phyloP scores from a whole-genome alignment of 1,139 yeast genomes.

The Blastobotrys raffinosifermentans region DNA sequence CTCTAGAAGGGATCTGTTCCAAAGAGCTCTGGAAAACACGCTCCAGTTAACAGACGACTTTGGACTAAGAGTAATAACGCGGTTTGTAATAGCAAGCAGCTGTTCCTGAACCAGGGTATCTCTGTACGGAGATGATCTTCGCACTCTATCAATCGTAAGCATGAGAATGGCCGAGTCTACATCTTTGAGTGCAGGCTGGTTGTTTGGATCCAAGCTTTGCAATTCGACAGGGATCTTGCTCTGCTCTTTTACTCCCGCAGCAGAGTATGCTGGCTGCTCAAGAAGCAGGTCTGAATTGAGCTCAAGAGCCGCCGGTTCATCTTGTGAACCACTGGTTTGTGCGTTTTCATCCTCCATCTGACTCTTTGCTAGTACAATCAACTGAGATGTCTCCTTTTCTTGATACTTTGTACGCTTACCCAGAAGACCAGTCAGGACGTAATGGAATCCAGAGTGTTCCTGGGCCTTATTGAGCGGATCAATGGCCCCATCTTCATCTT shows the following conservation, averaged over 20 bases:
- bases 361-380: conserved; percentile 74
- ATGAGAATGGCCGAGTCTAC: conserved; percentile 69
- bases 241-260: conserved; percentile 26
- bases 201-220: conserved; percentile 63
- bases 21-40: conserved; percentile 72
- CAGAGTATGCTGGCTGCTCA: conserved; percentile 57
- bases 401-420: conserved; percentile 88
- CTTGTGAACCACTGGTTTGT: background rate
- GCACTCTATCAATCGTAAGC: conserved; percentile 57
- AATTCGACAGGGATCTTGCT: conserved; percentile 50
- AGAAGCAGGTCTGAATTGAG: conserved; percentile 74
- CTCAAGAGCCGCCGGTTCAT: conserved; percentile 39
- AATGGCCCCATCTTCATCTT: conserved; percentile 57
- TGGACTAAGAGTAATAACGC: conserved; percentile 59
- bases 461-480: conserved; percentile 49
- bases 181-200: conserved; percentile 67
- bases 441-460: conserved; percentile 49
- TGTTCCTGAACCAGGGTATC: conserved; percentile 77
- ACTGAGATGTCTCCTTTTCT: conserved; percentile 58
- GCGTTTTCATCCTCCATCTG: conserved; percentile 28
- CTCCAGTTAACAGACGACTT: conserved; percentile 61
- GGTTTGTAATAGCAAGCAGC: conserved; percentile 61
- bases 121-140: conserved; percentile 65
- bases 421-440: conserved; percentile 77
- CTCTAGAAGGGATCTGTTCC: conserved; percentile 87